Conservation (phyloP, 2,329 filamentous ascomycete species). For the Corinectria fuckeliana region DNA sequence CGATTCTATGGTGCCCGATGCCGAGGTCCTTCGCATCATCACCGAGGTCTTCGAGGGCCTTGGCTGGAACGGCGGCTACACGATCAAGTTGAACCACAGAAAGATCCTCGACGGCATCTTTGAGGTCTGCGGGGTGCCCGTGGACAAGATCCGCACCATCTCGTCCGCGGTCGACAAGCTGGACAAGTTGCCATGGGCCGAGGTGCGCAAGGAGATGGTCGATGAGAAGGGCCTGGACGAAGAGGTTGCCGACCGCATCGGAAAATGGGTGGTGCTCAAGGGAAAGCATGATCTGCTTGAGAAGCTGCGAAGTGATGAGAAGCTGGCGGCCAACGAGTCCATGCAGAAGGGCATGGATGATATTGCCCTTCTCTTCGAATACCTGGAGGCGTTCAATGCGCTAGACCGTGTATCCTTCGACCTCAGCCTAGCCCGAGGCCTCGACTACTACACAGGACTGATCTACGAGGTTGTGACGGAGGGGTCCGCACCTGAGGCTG, state of each 20-base stretch:
- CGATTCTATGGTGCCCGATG: conserved; percentile 91
- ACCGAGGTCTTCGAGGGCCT: conserved; percentile 85
- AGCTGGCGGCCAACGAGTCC: conserved; percentile 72
- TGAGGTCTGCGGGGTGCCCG: conserved; percentile 85
- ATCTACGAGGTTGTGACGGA: conserved; percentile 91
- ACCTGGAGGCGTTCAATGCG: conserved; percentile 78
- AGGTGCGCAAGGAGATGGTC: conserved; percentile 91
- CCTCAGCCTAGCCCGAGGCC: conserved; percentile 84
- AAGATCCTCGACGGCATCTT: conserved; percentile 95
- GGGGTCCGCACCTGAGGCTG: conserved; percentile 67
- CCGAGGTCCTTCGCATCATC: conserved; percentile 84
- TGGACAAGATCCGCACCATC: conserved; percentile 86
- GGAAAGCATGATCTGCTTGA: conserved; percentile 77
- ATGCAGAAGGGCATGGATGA: conserved; percentile 83
- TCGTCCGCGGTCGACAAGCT: conserved; percentile 95
- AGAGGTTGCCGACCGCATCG: conserved; percentile 84
- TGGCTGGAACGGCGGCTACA: conserved; percentile 75
- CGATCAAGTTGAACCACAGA: conserved; percentile 93
- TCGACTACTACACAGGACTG: conserved; percentile 92
- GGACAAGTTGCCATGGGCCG: conserved; percentile 89
- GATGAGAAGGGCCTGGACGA: conserved; percentile 84
- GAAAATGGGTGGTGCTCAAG: conserved; percentile 80
- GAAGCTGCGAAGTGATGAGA: conserved; percentile 70
- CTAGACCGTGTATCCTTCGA: conserved; percentile 84
- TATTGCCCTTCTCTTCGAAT: conserved; percentile 80